These are phyloP conservation scores for Ceratocystis papillata DNA, from an alignment of 2,329 filamentous ascomycete species.

Conservation along the genomic window DNA sequence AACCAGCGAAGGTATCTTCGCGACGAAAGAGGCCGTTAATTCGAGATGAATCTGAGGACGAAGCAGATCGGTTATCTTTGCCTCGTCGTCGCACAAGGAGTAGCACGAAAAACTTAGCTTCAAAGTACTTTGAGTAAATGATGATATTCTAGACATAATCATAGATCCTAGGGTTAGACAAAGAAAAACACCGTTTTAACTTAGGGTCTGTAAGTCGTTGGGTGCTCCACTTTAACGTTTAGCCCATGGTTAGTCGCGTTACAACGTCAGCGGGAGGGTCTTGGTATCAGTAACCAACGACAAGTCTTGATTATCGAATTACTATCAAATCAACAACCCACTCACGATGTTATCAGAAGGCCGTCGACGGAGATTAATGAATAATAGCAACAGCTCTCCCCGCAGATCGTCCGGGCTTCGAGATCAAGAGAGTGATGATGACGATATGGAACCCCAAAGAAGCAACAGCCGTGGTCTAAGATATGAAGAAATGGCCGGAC, in stretches of 20 bases:
- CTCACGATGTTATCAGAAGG: slow-evolving; percentile 9
- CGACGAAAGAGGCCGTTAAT: slow-evolving; percentile 27
- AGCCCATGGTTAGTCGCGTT: not conserved
- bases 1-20: not conserved
- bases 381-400: not conserved
- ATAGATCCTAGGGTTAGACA: not conserved
- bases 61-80: slow-evolving; percentile 14
- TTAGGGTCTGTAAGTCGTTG: not conserved
- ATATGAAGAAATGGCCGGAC: slow-evolving; percentile 15
- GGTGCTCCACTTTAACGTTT: not conserved
- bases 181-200: not conserved
- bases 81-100: not conserved
- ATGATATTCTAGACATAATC: not conserved
- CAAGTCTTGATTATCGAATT: not conserved
- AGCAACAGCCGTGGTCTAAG: not conserved
- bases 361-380: not conserved
- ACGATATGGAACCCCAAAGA: not conserved
- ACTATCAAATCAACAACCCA: not conserved
- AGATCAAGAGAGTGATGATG: slow-evolving; percentile 1
- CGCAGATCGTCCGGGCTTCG: not conserved
- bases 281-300: not conserved
- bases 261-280: not conserved
- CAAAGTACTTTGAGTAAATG: not conserved
- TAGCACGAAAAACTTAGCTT: not conserved
- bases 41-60: slow-evolving; percentile 28